Percentiles rank a stretch among this genome's conserved stretches.
Evolutionary conservation across 2,329 filamentous ascomycete species (phyloP).

Genomic region (Pseudogymnoascus sp.): DNA sequence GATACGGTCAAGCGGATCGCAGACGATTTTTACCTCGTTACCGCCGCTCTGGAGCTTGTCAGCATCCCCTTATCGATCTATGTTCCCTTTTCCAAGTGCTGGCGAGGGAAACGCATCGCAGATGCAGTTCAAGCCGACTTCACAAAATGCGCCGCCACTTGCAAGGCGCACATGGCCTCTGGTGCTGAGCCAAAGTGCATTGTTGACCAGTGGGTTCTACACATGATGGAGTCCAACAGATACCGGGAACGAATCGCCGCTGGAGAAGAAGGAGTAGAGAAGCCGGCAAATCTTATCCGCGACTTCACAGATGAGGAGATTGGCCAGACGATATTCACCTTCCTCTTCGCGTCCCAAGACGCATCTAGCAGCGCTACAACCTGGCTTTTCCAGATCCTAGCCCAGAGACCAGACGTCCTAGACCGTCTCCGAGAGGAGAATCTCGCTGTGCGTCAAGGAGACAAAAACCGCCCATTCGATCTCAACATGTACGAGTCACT

Average conservation of each 20-base stretch:
- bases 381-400: constrained; percentile 45
- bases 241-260: constrained; percentile 58
- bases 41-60: constrained; percentile 70
- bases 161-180: constrained; percentile 62
- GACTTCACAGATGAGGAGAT: constrained; percentile 45
- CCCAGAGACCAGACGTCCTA: constrained; percentile 43
- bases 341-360: constrained; percentile 47
- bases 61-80: constrained; percentile 66
- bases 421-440: constrained; percentile 41
- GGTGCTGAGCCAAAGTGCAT: constrained; percentile 65
- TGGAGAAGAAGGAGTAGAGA: constrained; percentile 39
- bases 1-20: constrained; percentile 66
- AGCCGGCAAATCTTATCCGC: constrained; percentile 41
- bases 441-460: constrained; percentile 36
- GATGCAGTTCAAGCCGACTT: constrained; percentile 67
- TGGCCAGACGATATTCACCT: constrained; percentile 43
- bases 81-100: constrained; percentile 66
- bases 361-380: constrained; percentile 46
- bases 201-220: constrained; percentile 68
- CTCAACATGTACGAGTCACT: constrained; percentile 42
- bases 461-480: constrained; percentile 34
- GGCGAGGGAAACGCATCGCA: constrained; percentile 68
- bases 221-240: constrained; percentile 63
- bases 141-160: constrained; percentile 61
- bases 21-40: constrained; percentile 72